Evolutionary conservation across 176 grass and related monocot genomes (phyloP), one percentile per base, ranked within the genome.

Genomic region (barley (Hordeum vulgare)): DNA sequence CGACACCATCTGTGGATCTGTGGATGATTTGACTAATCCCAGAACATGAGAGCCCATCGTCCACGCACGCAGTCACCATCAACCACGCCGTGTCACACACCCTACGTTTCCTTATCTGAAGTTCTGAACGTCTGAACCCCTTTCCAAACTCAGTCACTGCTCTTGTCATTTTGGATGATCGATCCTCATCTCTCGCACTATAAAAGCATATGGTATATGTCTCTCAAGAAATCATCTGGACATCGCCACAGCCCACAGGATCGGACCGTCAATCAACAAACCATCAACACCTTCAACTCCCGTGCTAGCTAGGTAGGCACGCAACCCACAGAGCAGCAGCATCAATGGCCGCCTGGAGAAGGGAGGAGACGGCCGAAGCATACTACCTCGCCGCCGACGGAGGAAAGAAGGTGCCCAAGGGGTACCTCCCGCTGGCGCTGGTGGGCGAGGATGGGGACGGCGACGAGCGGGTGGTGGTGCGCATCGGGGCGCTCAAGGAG

Each of bases 351-450:
- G 67, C 37, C 3, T 47, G 69, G 69, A 9, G 23, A 18, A 45
- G 13, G 24, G 47, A 47, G 69, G 7, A 47, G 39, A 27, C 68
- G 2, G 4, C 17, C 4, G 27, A 18, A 51, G 45, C 71, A 8
- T 24, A 17, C 53, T 0, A 24, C n/a, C 37, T 58, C 53, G 1
- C 34, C 1, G 11, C 1, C 20, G 11, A 12, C 18, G 3, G 11
- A 6, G n/a, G 31, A 18, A 78, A 27, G 84, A 78, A 27, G 84
- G 72, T 66, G 2, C 84, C 66, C 0, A 88, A 88, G 74, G 90
- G 94, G 1, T 91, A 87, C 14, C 15, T 93, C 9, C 88, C 91
- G 0, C 58, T 96, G 74, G 8, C 91, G 14, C 86, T 91, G 3
- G 63, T 80, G 2, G 7, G 29, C 12, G 75, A 61, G 3, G 34